Evolutionary conservation across 768 basidiomycete species (phyloP), one percentile per base, ranked within the genome.

Genomic region (Tephrocybe sp.): DNA sequence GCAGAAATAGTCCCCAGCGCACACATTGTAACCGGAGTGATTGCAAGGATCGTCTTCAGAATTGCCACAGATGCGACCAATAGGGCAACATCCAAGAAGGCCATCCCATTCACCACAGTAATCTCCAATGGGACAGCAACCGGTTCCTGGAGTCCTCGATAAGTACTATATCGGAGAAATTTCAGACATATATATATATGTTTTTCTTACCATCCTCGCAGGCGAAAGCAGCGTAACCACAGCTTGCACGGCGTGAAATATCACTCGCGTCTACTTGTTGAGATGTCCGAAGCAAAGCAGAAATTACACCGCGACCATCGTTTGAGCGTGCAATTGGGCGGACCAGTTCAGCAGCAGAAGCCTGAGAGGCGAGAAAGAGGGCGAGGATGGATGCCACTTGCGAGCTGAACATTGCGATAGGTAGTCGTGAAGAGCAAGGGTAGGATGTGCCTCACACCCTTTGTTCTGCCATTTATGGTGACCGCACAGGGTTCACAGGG

Each of bases 151-250:
- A n/a, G n/a, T n/a, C n/a, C n/a, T n/a, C n/a, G n/a, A n/a, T n/a
- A n/a, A n/a, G n/a, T n/a, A n/a, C n/a, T n/a, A n/a, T n/a, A n/a
- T n/a, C n/a, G n/a, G n/a, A n/a, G n/a, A n/a, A n/a, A n/a, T n/a
- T n/a, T n/a, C n/a, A n/a, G n/a, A n/a, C n/a, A n/a, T n/a, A n/a
- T n/a, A n/a, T n/a, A n/a, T n/a, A n/a, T n/a, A n/a, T n/a, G n/a
- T n/a, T n/a, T 41, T 12, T 2, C 30, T 18, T 27, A 49, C 47
- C 47, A 13, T 49, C 47, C 4, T 29, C 25, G 30, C 47, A 48
- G 22, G 47, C 47, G 13, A 30, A 25, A 36, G 19, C 21, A 7
- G 22, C 30, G 23, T 41, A 27, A n/a, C 40, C n/a, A 33, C 47
- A 49, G 23, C 39, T 34, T n/a, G 18, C 39, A 23, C 39, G n/a